Conservation (phyloP, 495 filamentous ascomycete species). For the Penicillium fimorum region DNA sequence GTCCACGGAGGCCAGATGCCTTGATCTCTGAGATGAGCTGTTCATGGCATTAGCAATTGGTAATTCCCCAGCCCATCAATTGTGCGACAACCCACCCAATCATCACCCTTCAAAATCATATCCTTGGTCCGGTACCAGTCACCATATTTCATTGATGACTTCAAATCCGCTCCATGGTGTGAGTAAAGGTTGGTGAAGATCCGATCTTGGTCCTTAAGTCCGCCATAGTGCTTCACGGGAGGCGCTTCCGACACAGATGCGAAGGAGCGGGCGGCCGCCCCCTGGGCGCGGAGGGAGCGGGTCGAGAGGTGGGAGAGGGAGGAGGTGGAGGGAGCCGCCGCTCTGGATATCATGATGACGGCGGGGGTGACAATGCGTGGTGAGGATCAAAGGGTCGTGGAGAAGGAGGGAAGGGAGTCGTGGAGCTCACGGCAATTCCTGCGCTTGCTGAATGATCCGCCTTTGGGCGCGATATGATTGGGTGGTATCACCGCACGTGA, state of each 20-base stretch:
- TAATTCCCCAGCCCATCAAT: conserved; percentile 14
- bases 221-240: conserved; percentile 74
- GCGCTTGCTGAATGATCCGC: conserved; percentile 50
- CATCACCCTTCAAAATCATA: conserved; percentile 92
- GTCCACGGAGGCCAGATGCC: conserved; percentile 88
- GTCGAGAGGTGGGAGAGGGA: conserved; percentile 54
- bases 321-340: conserved; percentile 48
- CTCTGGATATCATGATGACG: conserved; percentile 52
- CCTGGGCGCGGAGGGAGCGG: conserved; percentile 54
- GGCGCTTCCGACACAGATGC: conserved; percentile 86
- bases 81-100: conserved; percentile 65
- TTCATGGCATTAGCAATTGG: conserved; percentile 24
- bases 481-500: conserved; percentile 29
- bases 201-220: conserved; percentile 89
- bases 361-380: conserved; percentile 32
- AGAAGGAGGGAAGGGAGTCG: conserved; percentile 29
- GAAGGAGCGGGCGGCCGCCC: conserved; percentile 61
- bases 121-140: conserved; percentile 99
- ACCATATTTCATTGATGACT: conserved; percentile 95
- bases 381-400: conserved; percentile 30
- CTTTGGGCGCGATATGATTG: conserved; percentile 44
- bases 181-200: conserved; percentile 99
- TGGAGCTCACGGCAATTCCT: conserved; percentile 44
- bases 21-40: conserved; percentile 96
- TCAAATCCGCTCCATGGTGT: conserved; percentile 84